Evolutionary conservation across 2,329 filamentous ascomycete species (phyloP).

Genomic region (Dothiorella sarmentorum): DNA sequence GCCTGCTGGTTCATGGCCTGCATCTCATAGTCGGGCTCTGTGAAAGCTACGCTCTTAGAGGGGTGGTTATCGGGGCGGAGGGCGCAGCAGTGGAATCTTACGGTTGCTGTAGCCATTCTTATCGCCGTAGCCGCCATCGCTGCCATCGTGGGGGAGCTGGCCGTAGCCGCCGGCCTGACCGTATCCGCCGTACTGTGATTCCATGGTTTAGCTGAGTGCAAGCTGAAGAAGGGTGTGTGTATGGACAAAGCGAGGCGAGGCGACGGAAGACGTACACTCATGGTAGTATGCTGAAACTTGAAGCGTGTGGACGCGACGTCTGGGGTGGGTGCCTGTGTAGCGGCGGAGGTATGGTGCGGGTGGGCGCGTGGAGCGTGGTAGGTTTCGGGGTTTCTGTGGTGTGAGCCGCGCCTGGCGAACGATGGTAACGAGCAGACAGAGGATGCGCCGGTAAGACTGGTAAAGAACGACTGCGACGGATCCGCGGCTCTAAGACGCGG

Average conservation of each 20-base stretch:
- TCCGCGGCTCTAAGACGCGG: slow-evolving; percentile 14
- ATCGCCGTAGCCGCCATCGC: slow-evolving; percentile 51
- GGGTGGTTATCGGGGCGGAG: slow-evolving; percentile 22
- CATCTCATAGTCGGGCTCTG: slow-evolving; percentile 62
- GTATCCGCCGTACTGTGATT: slow-evolving; percentile 42
- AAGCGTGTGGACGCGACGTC: slow-evolving; percentile 12
- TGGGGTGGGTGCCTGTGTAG: slow-evolving; percentile 6
- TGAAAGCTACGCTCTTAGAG: slow-evolving; percentile 32
- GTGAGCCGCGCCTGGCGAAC: slow-evolving; percentile 15
- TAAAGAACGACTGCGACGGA: slow-evolving; percentile 14
- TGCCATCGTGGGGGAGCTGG: slow-evolving; percentile 41
- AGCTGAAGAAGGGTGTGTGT: not conserved
- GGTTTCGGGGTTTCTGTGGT: slow-evolving; percentile 3
- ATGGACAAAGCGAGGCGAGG: not conserved
- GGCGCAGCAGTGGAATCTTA: slow-evolving; percentile 25
- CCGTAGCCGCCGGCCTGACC: slow-evolving; percentile 40
- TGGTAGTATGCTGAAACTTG: slow-evolving; percentile 14
- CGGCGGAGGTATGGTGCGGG: slow-evolving; percentile 8
- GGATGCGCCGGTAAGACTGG: slow-evolving; percentile 14
- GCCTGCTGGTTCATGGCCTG: slow-evolving; percentile 50
- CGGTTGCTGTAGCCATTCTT: slow-evolving; percentile 18
- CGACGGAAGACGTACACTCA: slow-evolving; percentile 16
- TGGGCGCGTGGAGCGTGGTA: slow-evolving; percentile 13
- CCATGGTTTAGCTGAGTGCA: slow-evolving; percentile 8
- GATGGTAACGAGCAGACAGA: slow-evolving; percentile 4